phyloP scores from a whole-genome alignment of 78 protist species.

The Dictyostelium brefeldianum region DNA sequence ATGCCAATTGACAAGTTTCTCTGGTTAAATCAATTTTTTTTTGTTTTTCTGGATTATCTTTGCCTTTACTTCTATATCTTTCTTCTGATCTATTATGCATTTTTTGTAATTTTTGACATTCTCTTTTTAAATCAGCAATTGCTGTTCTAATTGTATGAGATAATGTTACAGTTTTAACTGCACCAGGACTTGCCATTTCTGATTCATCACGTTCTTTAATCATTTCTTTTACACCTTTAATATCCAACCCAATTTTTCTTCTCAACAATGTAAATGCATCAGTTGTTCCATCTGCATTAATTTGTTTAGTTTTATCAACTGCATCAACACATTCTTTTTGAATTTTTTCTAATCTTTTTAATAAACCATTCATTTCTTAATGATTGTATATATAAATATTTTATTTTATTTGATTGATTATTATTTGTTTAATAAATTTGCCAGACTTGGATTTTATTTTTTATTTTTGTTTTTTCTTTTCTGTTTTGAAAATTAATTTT shows the following conservation, averaged over 20 bases:
- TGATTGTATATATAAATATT: no score
- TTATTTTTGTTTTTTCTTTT: no score
- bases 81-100: conserved; percentile 62
- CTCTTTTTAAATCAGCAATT: conserved; percentile 45
- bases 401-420: no score
- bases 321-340: conserved; percentile 68
- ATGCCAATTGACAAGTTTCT: conserved; percentile 46
- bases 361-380: conserved; percentile 50
- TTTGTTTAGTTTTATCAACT: conserved; percentile 48
- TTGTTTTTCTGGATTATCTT: conserved; percentile 60
- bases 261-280: conserved; percentile 65
- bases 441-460: no score
- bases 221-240: conserved; percentile 54
- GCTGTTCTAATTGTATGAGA: conserved; percentile 49
- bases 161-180: conserved; percentile 74
- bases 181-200: conserved; percentile 43
- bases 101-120: conserved; percentile 42
- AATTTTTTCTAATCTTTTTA: conserved; percentile 78
- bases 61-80: conserved; percentile 35
- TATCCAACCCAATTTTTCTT: conserved; percentile 77
- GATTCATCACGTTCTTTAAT: conserved; percentile 77
- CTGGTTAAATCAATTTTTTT: conserved; percentile 46
- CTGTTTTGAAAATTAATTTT: no score
- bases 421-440: no score
- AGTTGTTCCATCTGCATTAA: conserved; percentile 43